These are phyloP conservation scores for Stemphylium vesicarium DNA, from an alignment of 2,329 filamentous ascomycete genomes.

Conservation along the genomic window DNA sequence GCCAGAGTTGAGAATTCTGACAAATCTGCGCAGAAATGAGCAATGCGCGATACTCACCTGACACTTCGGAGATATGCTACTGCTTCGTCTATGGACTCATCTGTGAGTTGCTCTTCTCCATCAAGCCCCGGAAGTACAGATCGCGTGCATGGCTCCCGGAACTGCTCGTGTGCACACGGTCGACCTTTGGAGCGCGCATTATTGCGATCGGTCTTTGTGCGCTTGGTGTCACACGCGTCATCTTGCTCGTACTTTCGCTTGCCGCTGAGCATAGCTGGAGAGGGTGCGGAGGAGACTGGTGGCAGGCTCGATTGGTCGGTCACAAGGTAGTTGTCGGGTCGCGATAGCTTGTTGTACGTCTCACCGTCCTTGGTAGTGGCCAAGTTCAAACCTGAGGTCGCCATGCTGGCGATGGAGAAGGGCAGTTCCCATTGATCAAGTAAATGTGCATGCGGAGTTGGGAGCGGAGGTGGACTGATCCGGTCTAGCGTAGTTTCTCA, in stretches of 20 bases:
- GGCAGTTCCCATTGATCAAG: background rate
- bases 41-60: conserved; percentile 27
- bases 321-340: conserved; percentile 39
- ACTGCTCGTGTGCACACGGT: conserved; percentile 11
- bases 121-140: conserved; percentile 39
- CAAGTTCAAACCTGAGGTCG: conserved; percentile 30
- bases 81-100: conserved; percentile 38
- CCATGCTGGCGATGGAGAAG: conserved; percentile 26
- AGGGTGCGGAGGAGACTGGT: background rate
- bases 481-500: conserved; percentile 1
- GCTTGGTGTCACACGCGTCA: conserved; percentile 22
- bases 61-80: conserved; percentile 46
- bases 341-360: conserved; percentile 46
- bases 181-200: background rate
- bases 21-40: background rate
- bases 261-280: conserved; percentile 6
- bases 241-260: conserved; percentile 35
- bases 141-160: conserved; percentile 35
- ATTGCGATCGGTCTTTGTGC: conserved; percentile 15
- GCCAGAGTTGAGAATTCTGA: background rate
- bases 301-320: conserved; percentile 16
- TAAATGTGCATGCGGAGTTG: conserved; percentile 9
- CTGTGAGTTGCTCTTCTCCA: conserved; percentile 34
- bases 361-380: conserved; percentile 45
- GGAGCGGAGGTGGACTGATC: conserved; percentile 11